Conservation (phyloP, 768 basidiomycete species). For the Russula compacta region DNA sequence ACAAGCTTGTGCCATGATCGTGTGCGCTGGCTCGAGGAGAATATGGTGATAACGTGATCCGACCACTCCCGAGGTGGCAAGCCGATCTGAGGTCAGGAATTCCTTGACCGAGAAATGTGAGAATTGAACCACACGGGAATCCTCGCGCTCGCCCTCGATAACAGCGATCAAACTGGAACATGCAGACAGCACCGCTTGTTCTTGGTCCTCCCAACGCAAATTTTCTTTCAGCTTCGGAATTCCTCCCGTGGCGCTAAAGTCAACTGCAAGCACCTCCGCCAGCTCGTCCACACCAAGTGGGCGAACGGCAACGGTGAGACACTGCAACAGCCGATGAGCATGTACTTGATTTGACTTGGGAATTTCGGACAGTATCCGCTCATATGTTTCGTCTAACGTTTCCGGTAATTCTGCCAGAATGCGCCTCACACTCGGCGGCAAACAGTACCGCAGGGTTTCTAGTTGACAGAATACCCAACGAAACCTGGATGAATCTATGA, state of each 20-base stretch:
- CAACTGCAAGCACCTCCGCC: not conserved
- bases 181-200: no score
- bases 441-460: not conserved
- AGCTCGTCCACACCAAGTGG: not conserved
- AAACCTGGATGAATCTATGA: not conserved
- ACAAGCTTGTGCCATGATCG: not conserved
- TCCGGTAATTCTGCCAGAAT: not conserved
- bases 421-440: not conserved
- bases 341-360: no score
- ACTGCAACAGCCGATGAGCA: no score
- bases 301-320: no score
- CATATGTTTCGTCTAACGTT: not conserved
- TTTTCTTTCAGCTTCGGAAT: not conserved
- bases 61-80: no score
- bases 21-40: not conserved
- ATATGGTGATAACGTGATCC: no score
- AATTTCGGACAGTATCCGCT: no score
- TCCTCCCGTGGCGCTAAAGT: not conserved
- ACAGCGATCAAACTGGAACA: not conserved
- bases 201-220: no score
- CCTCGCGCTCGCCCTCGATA: not conserved
- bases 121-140: not conserved
- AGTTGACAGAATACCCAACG: no score
- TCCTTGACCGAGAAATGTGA: no score
- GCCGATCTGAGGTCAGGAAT: no score